Conservation (phyloP, 2,329 filamentous ascomycete species). For the Dothideomycetes sp. region DNA sequence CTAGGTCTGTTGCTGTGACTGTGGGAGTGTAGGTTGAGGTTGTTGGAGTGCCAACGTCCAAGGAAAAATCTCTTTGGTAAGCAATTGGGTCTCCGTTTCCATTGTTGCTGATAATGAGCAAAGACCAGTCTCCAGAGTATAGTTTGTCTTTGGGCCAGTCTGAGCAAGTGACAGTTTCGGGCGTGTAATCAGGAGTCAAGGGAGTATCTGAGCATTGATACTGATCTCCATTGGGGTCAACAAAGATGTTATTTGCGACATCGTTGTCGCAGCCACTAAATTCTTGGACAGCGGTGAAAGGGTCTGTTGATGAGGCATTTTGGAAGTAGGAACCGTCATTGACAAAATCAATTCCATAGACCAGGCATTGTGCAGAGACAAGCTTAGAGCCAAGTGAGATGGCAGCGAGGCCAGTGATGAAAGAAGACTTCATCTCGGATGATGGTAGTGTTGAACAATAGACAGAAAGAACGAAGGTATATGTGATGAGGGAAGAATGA, state of each 20-base stretch:
- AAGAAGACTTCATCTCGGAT: too few relatives aligned
- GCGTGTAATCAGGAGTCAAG: constrained; percentile 30
- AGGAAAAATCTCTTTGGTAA: constrained; percentile 33
- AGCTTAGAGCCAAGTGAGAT: neutral
- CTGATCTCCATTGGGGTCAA: constrained; percentile 32
- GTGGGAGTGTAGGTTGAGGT: constrained; percentile 24
- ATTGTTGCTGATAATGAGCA: constrained; percentile 35
- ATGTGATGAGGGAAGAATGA: too few relatives aligned
- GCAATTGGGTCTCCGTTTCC: constrained; percentile 35
- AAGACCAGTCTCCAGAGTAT: constrained; percentile 33
- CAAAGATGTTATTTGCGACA: constrained; percentile 33
- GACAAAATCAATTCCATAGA: constrained; percentile 31
- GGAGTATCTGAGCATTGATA: constrained; percentile 32
- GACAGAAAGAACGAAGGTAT: too few relatives aligned
- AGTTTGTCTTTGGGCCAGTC: constrained; percentile 30
- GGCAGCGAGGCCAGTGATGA: neutral
- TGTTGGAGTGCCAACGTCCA: constrained; percentile 28
- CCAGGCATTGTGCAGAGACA: constrained; percentile 17
- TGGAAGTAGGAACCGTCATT: constrained; percentile 38
- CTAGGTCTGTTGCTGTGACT: constrained; percentile 4
- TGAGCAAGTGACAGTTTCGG: constrained; percentile 2
- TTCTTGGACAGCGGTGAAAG: constrained; percentile 36
- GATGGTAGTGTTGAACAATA: neutral
- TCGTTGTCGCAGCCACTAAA: constrained; percentile 35
- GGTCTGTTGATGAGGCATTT: constrained; percentile 31